Percentiles rank a stretch among this genome's conserved stretches.
Evolutionary conservation across 2,329 filamentous ascomycete species (phyloP).

Genomic region (Penicillium sp.): DNA sequence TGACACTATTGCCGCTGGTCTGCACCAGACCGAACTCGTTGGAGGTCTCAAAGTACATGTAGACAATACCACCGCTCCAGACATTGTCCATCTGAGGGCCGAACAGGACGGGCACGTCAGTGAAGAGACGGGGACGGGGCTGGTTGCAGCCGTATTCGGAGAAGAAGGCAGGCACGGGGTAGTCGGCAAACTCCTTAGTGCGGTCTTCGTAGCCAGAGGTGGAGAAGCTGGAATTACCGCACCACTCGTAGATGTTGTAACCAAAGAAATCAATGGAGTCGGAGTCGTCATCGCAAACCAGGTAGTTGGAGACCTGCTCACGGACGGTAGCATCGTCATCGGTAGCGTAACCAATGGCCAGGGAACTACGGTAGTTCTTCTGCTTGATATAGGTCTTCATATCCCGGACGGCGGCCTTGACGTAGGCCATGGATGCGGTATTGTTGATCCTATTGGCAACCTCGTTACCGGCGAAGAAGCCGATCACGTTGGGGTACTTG

Average conservation of each 20-base stretch:
- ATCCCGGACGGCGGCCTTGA: conserved; percentile 97
- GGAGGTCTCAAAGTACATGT: conserved; percentile 93
- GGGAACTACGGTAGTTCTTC: conserved; percentile 69
- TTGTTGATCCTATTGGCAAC: conserved; percentile 88
- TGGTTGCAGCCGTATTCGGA: conserved; percentile 97
- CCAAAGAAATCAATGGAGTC: conserved; percentile 93
- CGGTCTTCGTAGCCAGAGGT: conserved; percentile 80
- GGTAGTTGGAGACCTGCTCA: conserved; percentile 82
- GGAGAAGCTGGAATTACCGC: conserved; percentile 77
- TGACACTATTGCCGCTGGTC: conserved; percentile 66
- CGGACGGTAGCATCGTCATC: conserved; percentile 88
- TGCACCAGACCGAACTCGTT: conserved; percentile 77
- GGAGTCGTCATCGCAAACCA: conserved; percentile 77
- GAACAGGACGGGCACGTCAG: conserved; percentile 83
- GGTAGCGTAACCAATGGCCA: conserved; percentile 94
- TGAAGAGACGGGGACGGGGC: conserved; percentile 72
- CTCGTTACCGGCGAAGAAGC: conserved; percentile 99
- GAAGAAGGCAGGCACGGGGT: conserved; percentile 95
- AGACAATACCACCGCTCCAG: conserved; percentile 96
- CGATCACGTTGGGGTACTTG: conserved; percentile 87
- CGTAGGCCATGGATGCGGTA: conserved; percentile 86
- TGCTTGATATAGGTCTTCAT: conserved; percentile 90
- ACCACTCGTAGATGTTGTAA: conserved; percentile 99
- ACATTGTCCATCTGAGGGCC: conserved; percentile 78
- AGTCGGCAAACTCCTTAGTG: conserved; percentile 83